These are phyloP conservation scores for Coniella vitis DNA, from an alignment of 2,329 filamentous ascomycete species.

Conservation along the genomic window DNA sequence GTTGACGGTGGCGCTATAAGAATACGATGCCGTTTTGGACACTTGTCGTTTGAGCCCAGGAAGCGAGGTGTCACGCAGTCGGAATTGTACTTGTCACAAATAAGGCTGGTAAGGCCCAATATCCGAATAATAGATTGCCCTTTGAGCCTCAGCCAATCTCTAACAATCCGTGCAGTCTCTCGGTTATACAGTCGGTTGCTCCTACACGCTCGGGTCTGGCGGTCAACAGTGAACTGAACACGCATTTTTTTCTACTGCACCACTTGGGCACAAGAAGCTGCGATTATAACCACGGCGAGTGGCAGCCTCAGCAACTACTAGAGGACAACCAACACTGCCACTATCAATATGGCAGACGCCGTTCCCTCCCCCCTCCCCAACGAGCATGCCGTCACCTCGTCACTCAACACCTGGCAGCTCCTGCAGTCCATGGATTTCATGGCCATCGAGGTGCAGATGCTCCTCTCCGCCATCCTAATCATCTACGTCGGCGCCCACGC, in stretches of 20 bases:
- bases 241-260: not conserved
- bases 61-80: not conserved
- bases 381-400: conserved; percentile 1
- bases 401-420: conserved; percentile 7
- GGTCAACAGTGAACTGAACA: too few species aligned
- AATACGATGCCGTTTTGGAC: not conserved
- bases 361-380: conserved; percentile 1
- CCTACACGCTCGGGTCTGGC: too few species aligned
- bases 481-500: conserved; percentile 82
- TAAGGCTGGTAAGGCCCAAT: too few species aligned
- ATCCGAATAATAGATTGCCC: too few species aligned
- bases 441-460: conserved; percentile 39
- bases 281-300: not conserved
- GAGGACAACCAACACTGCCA: not conserved
- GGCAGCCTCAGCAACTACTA: not conserved
- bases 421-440: conserved; percentile 29
- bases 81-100: too few species aligned
- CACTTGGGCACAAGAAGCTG: not conserved
- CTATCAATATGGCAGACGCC: conserved; percentile 8
- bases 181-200: not conserved
- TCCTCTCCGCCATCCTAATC: conserved; percentile 66
- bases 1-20: not conserved
- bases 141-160: too few species aligned
- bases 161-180: not conserved
- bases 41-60: not conserved